These are phyloP conservation scores for Ilyonectria mors-panacis DNA, from an alignment of 2,329 filamentous ascomycete genomes.

Conservation along the genomic window DNA sequence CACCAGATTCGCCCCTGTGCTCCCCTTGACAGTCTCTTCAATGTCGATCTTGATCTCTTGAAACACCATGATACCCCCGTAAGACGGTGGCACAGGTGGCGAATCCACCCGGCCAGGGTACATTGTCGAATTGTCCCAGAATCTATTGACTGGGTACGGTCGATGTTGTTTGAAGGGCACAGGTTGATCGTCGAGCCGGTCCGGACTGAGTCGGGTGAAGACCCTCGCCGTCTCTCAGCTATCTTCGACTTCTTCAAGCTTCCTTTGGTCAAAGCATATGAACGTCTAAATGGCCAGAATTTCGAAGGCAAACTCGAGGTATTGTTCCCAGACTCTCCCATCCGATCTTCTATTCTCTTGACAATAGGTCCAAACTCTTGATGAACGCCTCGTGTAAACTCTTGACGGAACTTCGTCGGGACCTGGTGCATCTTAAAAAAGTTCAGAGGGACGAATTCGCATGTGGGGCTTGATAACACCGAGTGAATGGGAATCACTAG, in stretches of 20 bases:
- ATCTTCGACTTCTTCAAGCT: slow-evolving; percentile 2
- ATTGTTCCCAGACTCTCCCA: slow-evolving; percentile 20
- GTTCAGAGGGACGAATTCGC: slow-evolving; percentile 72
- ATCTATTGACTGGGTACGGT: slow-evolving; percentile 36
- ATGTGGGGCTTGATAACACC: slow-evolving; percentile 64
- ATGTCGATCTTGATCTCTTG: slow-evolving; percentile 73
- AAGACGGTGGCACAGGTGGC: slow-evolving; percentile 36
- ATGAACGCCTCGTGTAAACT: slow-evolving; percentile 73
- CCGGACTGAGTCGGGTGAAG: slow-evolving; percentile 34
- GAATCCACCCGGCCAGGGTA: slow-evolving; percentile 48
- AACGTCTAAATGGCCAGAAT: slow-evolving; percentile 35
- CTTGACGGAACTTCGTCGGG: slow-evolving; percentile 70
- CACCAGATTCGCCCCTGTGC: slow-evolving; percentile 19
- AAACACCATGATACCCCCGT: slow-evolving; percentile 73
- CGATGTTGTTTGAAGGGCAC: slow-evolving; percentile 32
- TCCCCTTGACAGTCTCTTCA: slow-evolving; percentile 39
- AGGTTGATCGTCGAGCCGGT: slow-evolving; percentile 48
- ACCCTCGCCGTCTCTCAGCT: slow-evolving; percentile 30
- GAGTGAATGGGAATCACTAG: slow-evolving; percentile 75
- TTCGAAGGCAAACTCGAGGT: slow-evolving; percentile 25
- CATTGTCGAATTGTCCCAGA: slow-evolving; percentile 33
- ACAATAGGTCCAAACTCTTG: slow-evolving; percentile 71
- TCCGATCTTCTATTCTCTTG: slow-evolving; percentile 41
- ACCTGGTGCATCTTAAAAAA: slow-evolving; percentile 79
- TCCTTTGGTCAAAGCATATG: slow-evolving; percentile 19